Evolutionary conservation across 345 rosid genomes (phyloP).

Genomic region (Eucalyptus curtisii): DNA sequence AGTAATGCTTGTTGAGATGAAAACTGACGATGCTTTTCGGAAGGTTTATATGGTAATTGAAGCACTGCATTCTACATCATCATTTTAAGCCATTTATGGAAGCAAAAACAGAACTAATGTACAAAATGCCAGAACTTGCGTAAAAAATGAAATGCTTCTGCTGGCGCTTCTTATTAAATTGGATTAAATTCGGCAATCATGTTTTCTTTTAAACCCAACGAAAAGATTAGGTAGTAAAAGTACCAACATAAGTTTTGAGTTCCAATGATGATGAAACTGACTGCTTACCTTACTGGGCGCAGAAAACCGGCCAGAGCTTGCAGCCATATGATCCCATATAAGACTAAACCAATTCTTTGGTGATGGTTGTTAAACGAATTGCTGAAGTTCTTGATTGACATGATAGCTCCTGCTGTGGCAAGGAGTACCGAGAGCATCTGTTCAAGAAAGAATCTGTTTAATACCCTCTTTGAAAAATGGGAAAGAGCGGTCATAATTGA

Average conservation of each 20-base stretch:
- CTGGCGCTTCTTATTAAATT: not conserved
- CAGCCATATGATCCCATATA: slow-evolving; percentile 70
- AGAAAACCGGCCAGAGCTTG: slow-evolving; percentile 52
- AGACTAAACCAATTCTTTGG: slow-evolving; percentile 62
- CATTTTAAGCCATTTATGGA: not conserved
- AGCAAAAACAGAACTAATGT: not conserved
- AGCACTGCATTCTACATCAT: not conserved
- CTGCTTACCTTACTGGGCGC: slow-evolving; percentile 51
- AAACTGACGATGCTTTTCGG: not conserved
- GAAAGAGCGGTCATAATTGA: not conserved
- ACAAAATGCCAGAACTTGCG: not conserved
- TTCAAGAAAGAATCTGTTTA: not conserved
- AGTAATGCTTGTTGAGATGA: not conserved
- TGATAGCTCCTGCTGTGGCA: slow-evolving; percentile 58
- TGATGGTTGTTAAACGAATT: slow-evolving; percentile 70
- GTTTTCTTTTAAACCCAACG: not conserved
- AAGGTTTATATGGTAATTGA: not conserved
- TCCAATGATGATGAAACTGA: not conserved
- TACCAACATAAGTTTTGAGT: not conserved
- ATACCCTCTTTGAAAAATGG: not conserved
- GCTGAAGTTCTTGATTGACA: slow-evolving; percentile 65
- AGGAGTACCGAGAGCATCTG: slow-evolving; percentile 58
- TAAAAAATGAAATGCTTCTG: not conserved
- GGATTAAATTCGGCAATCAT: not conserved
- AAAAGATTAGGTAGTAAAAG: not conserved